phyloP scores from a whole-genome alignment of 2,329 filamentous ascomycete genomes.

The Diplocarpon rosae region DNA sequence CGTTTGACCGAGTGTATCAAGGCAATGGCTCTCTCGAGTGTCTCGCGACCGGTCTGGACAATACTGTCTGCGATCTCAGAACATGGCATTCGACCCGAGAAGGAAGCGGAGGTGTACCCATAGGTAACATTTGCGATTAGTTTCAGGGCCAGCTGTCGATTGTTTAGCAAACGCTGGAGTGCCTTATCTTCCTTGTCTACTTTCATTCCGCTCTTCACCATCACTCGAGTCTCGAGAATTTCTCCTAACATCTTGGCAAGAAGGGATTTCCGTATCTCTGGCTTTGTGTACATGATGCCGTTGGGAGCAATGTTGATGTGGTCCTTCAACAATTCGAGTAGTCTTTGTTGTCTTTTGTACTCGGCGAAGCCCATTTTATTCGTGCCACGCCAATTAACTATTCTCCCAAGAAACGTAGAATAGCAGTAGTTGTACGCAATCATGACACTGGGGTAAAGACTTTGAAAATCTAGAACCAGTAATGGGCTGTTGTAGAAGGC shows the following conservation, averaged over 20 bases:
- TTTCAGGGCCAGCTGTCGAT: constrained; percentile 86
- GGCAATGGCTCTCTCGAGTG: constrained; percentile 84
- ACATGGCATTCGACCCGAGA: constrained; percentile 95
- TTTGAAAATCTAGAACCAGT: constrained; percentile 90
- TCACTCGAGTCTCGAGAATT: constrained; percentile 88
- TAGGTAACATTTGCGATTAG: constrained; percentile 98
- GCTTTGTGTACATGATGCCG: constrained; percentile 88
- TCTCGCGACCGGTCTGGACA: constrained; percentile 90
- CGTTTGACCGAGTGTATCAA: constrained; percentile 76
- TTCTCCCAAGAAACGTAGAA: constrained; percentile 84
- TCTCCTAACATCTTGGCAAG: constrained; percentile 94
- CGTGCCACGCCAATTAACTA: constrained; percentile 76
- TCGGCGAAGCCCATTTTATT: constrained; percentile 94
- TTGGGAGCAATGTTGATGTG: constrained; percentile 90
- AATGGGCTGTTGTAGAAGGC: constrained; percentile 86
- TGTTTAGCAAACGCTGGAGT: constrained; percentile 80
- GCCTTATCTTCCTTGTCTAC: constrained; percentile 77
- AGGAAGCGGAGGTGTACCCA: constrained; percentile 92
- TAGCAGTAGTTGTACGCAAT: constrained; percentile 99
- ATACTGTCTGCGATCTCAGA: constrained; percentile 97
- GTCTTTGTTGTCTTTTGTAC: constrained; percentile 63
- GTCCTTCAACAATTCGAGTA: constrained; percentile 70
- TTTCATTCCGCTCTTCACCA: constrained; percentile 98
- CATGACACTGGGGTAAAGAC: constrained; percentile 93
- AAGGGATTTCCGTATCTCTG: constrained; percentile 76